Conservation (phyloP, 106 monocot species). For the Acanthochlamys bracteata region DNA sequence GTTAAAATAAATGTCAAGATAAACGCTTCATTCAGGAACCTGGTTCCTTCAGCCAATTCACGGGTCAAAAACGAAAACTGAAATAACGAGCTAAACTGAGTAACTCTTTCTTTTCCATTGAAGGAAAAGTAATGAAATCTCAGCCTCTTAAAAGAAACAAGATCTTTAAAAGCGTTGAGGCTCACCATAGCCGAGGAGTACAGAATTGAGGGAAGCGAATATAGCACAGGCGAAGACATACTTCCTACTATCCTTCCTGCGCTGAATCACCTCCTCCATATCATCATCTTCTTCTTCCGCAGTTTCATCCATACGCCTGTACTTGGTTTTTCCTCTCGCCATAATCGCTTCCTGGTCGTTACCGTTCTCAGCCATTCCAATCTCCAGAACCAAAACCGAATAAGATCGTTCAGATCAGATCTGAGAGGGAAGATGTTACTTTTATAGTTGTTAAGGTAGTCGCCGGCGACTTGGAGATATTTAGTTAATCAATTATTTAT, state of each 20-base stretch:
- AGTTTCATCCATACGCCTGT: slow-evolving; percentile 40
- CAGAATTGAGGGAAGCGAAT: slow-evolving; percentile 94
- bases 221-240: slow-evolving; percentile 85
- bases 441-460: too few species aligned
- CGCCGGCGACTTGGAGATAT: too few species aligned
- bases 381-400: not conserved
- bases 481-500: too few species aligned
- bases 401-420: not conserved
- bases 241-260: slow-evolving; percentile 25
- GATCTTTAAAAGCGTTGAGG: not conserved
- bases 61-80: too few species aligned
- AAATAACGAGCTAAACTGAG: too few species aligned
- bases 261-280: slow-evolving; percentile 1
- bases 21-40: too few species aligned
- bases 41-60: too few species aligned
- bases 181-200: slow-evolving; percentile 96
- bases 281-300: slow-evolving; percentile 10
- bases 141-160: not conserved
- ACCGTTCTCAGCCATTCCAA: not conserved
- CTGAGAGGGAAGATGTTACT: not conserved
- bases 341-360: not conserved
- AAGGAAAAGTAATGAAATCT: too few species aligned
- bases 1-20: too few species aligned
- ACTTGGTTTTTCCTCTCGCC: slow-evolving; percentile 49
- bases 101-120: too few species aligned